phyloP scores from a whole-genome alignment of 1,284 basidiomycete genomes.

The Dichomitus squalens region DNA sequence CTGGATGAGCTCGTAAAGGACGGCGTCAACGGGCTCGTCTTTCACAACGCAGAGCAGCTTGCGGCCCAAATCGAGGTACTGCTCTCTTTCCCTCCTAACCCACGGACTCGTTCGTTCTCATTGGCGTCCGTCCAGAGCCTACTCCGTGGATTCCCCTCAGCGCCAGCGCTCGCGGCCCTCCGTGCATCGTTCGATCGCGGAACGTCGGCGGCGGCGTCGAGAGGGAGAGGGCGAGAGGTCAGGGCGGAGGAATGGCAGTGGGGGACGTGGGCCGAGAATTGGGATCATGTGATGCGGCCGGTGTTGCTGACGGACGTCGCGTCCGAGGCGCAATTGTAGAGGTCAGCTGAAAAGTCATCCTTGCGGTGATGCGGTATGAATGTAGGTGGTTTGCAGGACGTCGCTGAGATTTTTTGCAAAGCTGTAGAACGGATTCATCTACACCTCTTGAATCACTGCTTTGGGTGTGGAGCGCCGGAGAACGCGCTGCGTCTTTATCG shows the following conservation, averaged over 20 bases:
- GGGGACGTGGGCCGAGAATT: constrained; percentile 85
- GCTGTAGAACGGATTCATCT: too few species aligned
- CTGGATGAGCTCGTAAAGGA: constrained; percentile 87
- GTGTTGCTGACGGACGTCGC: constrained; percentile 56
- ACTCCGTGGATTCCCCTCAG: constrained; percentile 62
- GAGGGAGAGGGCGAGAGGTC: background rate
- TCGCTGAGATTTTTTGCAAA: too few species aligned
- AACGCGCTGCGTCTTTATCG: too few species aligned
- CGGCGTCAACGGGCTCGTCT: constrained; percentile 82
- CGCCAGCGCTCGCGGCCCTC: constrained; percentile 51
- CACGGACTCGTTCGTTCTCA: background rate
- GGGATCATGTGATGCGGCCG: constrained; percentile 70
- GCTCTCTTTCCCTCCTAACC: too few species aligned
- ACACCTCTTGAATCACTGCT: too few species aligned
- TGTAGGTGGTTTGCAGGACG: too few species aligned
- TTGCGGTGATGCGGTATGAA: too few species aligned
- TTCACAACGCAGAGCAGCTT: constrained; percentile 71
- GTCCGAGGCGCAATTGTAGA: constrained; percentile 13
- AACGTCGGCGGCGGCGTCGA: constrained; percentile 3
- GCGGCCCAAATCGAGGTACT: constrained; percentile 74
- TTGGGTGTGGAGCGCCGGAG: too few species aligned
- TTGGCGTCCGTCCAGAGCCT: constrained; percentile 34
- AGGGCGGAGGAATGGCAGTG: constrained; percentile 50
- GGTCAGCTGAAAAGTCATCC: too few species aligned
- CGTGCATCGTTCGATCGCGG: constrained; percentile 43